phyloP scores from a whole-genome alignment of 2,329 filamentous ascomycete genomes.

The Ascochyta rabiei region DNA sequence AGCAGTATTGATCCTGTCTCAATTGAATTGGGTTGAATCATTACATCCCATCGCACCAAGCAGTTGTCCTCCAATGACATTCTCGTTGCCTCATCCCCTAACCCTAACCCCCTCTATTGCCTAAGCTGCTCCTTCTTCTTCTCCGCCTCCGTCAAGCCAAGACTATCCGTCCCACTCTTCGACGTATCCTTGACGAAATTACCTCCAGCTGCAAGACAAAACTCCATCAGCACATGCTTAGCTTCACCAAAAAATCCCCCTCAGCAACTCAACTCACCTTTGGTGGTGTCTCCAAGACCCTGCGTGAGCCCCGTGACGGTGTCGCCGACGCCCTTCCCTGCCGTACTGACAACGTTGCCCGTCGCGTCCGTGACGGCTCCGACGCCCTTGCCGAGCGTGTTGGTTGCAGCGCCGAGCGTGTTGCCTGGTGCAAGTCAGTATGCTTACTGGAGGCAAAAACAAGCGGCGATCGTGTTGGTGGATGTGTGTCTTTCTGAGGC shows the following conservation, averaged over 20 bases:
- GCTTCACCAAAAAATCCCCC: background rate
- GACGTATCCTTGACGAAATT: conserved; percentile 38
- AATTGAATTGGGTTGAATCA: too few relatives aligned
- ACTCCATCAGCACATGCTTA: conserved; percentile 9
- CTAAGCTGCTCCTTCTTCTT: conserved; percentile 25
- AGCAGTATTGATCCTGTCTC: too few relatives aligned
- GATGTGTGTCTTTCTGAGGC: background rate
- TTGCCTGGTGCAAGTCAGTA: conserved; percentile 32
- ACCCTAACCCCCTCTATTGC: conserved; percentile 13
- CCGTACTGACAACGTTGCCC: conserved; percentile 39
- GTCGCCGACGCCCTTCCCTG: conserved; percentile 46
- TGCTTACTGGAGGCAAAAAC: background rate
- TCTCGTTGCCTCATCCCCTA: background rate
- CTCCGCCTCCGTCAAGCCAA: conserved; percentile 21
- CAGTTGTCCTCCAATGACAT: background rate
- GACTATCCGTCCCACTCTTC: conserved; percentile 30
- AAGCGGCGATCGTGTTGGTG: background rate
- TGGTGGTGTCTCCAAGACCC: conserved; percentile 45
- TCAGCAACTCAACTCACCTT: conserved; percentile 29
- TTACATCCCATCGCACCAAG: background rate
- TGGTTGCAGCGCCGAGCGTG: conserved; percentile 41
- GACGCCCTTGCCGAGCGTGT: conserved; percentile 45
- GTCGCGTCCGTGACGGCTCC: conserved; percentile 36
- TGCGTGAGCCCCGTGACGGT: conserved; percentile 43
- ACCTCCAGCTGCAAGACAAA: conserved; percentile 29